phyloP scores from a whole-genome alignment of 1,284 basidiomycete species.

The Ganoderma resinaceum region DNA sequence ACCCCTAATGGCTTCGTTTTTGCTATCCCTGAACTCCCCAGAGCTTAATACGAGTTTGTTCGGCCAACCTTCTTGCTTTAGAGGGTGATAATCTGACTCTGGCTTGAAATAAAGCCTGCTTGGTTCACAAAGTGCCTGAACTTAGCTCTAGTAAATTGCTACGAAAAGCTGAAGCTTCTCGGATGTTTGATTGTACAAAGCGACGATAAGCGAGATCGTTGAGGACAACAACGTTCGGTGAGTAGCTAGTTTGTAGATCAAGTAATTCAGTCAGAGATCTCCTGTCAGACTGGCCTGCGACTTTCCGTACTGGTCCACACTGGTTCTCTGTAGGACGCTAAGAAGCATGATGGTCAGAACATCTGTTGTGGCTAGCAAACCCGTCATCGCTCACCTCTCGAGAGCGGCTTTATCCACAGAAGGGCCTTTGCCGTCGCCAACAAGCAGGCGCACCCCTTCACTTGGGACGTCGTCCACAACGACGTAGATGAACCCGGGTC shows the following conservation, averaged over 20 bases:
- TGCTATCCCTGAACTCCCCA: not conserved
- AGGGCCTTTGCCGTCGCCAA: conserved; percentile 71
- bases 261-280: conserved; percentile 33
- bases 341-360: conserved; percentile 13
- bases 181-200: not conserved
- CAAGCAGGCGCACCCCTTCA: conserved; percentile 67
- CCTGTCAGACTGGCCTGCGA: conserved; percentile 43
- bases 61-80: too few relatives aligned
- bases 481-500: conserved; percentile 81
- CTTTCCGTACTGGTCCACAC: conserved; percentile 59
- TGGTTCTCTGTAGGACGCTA: conserved; percentile 52
- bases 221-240: not conserved
- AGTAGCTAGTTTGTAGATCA: not conserved
- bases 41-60: not conserved
- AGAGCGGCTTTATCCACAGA: conserved; percentile 59
- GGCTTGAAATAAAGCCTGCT: not conserved
- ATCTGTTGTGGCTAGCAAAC: not conserved
- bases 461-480: conserved; percentile 77
- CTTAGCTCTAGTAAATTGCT: too few relatives aligned
- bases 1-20: conserved; percentile 12
- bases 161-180: too few relatives aligned
- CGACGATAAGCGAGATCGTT: not conserved
- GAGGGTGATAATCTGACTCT: too few relatives aligned
- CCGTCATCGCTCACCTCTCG: conserved; percentile 54
- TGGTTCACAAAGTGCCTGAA: not conserved